Base-by-base conservation (phyloP, 1,139 yeast genomes). In the Diutina mesorugosa region DNA sequence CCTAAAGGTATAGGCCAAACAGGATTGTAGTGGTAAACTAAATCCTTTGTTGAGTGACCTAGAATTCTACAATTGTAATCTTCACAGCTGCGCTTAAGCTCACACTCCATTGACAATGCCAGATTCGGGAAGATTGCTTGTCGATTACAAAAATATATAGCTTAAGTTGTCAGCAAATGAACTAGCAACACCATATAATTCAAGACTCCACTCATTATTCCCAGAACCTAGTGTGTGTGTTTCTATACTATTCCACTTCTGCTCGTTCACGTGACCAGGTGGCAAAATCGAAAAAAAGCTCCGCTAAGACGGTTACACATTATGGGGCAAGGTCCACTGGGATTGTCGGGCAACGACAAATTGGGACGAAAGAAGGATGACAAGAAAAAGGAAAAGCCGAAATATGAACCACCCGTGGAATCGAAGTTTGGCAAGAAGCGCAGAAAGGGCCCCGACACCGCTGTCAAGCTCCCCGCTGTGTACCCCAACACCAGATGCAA, bases 341-440 rank as follows among this genome's bases (percentile, higher is more conserved):
- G 89, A 61, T 75, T 84, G 78, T 83, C 85, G 60, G 84, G 84
- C 60, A 80, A 79, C 65, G 79, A 78, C 62, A 68, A 68, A 61
- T 64, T 67, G 65, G 84, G 83, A 66, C 85, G 84, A 69, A 84
- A 84, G 75, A 85, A 84, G 71, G 85, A 84, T 64, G 87, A 84
- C 70, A 84, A 84, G 70, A 86, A 89, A 80, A 83, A 85, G 62
- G 89, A 86, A 61, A 87, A 86, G 70, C 97, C 97, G 65, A 90
- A 90, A 74, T 93, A 91, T 70, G 99, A 95, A 71, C 99, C 99
- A 47, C 99, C 99, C 26, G 98, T 93, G 60, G 96, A 93, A 70
- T 86, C 97, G 18, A 84, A 91, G 63, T 87, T 89, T 65, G 96
- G 96, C 60, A 88, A 86, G 73, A 89, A 87, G 78, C 87, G 86